Evolutionary conservation across 73 alveolate genomes (phyloP), one percentile per base, ranked within the genome.

Genomic region (Paramecium primaurelia): DNA sequence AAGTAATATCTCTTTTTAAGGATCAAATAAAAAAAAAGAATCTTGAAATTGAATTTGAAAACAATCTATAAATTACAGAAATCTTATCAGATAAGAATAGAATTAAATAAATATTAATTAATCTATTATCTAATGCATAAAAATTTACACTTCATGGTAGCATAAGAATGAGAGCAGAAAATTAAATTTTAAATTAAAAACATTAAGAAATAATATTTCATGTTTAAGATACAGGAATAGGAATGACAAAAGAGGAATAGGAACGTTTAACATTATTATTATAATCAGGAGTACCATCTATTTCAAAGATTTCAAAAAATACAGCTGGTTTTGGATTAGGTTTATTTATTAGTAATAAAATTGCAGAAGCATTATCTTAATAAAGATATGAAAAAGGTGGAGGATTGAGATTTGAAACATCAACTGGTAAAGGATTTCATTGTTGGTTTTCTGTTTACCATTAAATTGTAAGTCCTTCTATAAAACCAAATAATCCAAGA

Each of bases 261-360:
- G 42, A 80, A 45, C 22, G 91, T 4, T 49, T 80, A 26, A 18
- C 3, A 1, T 16, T 11, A 14, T 25, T 80, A 44, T 45, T 80
- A 14, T 12, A 25, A 3, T 80, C 7, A 45, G 91, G 91, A 80
- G 91, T 80, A 49, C 71, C 91, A 25, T 80, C 71, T 20, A 42
- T 28, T 8, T 26, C 38, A 34, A 49, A 36, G 32, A 47, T 80
- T 38, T 45, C 77, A 16, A 42, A 80, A 80, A 80, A 80, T 80
- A 32, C 77, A 6, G 91, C 91, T 47, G 91, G 91, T 28, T 80
- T 80, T 47, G 91, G 91, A 20, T 80, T 80, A 12, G 91, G 91
- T 18, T 47, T 80, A 42, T 45, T 80, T 45, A 80, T 80, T 12
- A 45, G 77, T 42, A 80, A 80, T 45, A 80, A 80, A 26, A 80